Percentiles rank a stretch among this genome's conserved stretches.
Evolutionary conservation across 257 asterid genomes (phyloP).

Genomic region (Gentiana macrophylla): DNA sequence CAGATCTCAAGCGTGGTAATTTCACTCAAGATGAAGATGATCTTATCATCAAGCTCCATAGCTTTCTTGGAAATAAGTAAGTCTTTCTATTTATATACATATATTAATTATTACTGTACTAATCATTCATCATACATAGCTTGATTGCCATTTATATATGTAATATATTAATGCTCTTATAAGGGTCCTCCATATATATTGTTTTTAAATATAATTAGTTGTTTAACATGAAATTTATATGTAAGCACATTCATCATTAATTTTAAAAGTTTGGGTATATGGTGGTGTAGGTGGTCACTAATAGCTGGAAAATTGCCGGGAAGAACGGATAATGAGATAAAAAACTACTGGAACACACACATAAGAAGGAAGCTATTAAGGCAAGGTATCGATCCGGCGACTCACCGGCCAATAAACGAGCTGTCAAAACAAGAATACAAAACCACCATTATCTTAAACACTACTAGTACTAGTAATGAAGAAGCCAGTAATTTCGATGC

Average conservation of each 20-base stretch:
- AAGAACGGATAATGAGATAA: slow-evolving; percentile 86
- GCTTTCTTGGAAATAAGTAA: slow-evolving; percentile 89
- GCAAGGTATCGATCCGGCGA: slow-evolving; percentile 74
- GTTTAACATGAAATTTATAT: not conserved
- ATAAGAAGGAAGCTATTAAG: slow-evolving; percentile 68
- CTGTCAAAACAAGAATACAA: slow-evolving; percentile 1
- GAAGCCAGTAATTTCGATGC: slow-evolving; percentile 4
- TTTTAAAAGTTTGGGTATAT: no score
- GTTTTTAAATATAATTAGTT: not conserved
- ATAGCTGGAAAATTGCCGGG: slow-evolving; percentile 92
- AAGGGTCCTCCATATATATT: no score
- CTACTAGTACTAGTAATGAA: slow-evolving; percentile 2
- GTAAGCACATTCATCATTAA: no score
- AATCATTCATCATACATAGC: no score
- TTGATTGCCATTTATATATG: no score
- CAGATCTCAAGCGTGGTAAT: slow-evolving; percentile 90
- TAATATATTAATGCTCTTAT: no score
- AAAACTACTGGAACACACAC: slow-evolving; percentile 91
- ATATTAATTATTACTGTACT: no score
- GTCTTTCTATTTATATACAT: slow-evolving; percentile 1
- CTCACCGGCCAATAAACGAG: slow-evolving; percentile 51
- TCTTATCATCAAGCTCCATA: slow-evolving; percentile 80
- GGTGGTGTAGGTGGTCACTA: slow-evolving; percentile 60
- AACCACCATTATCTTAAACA: slow-evolving; percentile 36
- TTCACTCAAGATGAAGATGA: slow-evolving; percentile 80